Evolutionary conservation across 192 early-diverging fungal genomes (phyloP), one percentile per base, ranked within the genome.

Genomic region (Jimgerdemannia flammicorona): DNA sequence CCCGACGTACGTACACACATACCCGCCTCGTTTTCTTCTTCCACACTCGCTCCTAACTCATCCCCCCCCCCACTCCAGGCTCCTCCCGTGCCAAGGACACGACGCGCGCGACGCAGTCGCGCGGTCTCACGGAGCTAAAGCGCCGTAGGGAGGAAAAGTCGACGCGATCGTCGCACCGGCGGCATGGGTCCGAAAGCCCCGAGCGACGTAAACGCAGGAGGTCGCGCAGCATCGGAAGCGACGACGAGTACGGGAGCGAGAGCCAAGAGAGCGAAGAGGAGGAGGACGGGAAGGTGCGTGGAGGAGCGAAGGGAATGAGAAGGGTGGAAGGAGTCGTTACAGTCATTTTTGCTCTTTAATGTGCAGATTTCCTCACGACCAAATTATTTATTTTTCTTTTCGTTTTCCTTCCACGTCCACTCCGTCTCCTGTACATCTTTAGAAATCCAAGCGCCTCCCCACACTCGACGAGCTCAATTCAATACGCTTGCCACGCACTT

Each of bases 401-500:
- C 14, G 6, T 59, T 59, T 59, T 2, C 6, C 49, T 59, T 14
- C 14, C 14, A 14, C 49, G 29, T 59, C 14, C 49, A 10, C 14
- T 59, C 14, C 14, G 6, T 59, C 14, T 59, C 14, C 6, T 14
- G 6, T 14, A 10, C 14, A 14, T 14, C 49, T 67, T 1, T 74
- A 78, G 72, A 19, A 66, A 18, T 66, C 79, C 29, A 80, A 82
- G 73, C 78, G 79, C 81, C 76, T 75, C 6, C 87, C 91, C 3
- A 83, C 86, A 0, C 72, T 93, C n/a, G 89, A 90, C 19, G 91
- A 93, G 4, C 71, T 93, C 8, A 86, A 89, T 64, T 71, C 79
- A 4, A 87, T 93, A 20, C 83, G 85, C 40, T 71, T 96, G 44
- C 83, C 90, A 7, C 83, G 95, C 19, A 85, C 87, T 66, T 84